phyloP scores from a whole-genome alignment of 768 basidiomycete genomes.

The Termitomyces sp. region DNA sequence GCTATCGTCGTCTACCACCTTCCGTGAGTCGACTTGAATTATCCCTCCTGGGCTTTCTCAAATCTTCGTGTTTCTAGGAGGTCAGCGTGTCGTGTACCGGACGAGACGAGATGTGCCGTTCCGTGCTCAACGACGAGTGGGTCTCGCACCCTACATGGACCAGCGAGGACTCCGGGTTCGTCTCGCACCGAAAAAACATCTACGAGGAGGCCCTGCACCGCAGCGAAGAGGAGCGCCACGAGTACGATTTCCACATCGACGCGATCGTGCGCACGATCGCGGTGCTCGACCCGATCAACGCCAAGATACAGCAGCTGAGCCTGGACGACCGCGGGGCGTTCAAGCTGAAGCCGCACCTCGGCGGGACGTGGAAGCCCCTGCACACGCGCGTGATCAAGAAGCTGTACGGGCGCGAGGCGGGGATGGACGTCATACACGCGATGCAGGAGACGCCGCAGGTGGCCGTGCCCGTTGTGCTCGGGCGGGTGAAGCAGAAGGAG shows the following conservation, averaged over 20 bases:
- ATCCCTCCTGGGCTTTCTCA: not conserved
- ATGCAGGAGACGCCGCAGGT: slow-evolving; percentile 91
- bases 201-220: slow-evolving; percentile 97
- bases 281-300: slow-evolving; percentile 86
- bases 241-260: slow-evolving; percentile 98
- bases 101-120: slow-evolving; percentile 94
- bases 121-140: slow-evolving; percentile 98
- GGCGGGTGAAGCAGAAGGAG: slow-evolving; percentile 91
- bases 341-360: slow-evolving; percentile 86
- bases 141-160: slow-evolving; percentile 96
- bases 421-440: slow-evolving; percentile 74
- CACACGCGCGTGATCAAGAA: slow-evolving; percentile 95
- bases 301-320: slow-evolving; percentile 75
- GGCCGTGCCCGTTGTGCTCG: slow-evolving; percentile 86
- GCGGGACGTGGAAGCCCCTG: slow-evolving; percentile 82
- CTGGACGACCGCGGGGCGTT: slow-evolving; percentile 75
- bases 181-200: slow-evolving; percentile 88
- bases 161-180: slow-evolving; percentile 89
- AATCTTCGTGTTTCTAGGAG: slow-evolving; percentile 46
- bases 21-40: slow-evolving; percentile 45
- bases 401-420: slow-evolving; percentile 87
- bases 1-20: slow-evolving; percentile 81
- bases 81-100: slow-evolving; percentile 87
- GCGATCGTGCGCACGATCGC: slow-evolving; percentile 88
- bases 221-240: slow-evolving; percentile 96